Evolutionary conservation across 225 moss, liverwort and hornwort genomes (phyloP).

Genomic region (Marchantia polymorpha): DNA sequence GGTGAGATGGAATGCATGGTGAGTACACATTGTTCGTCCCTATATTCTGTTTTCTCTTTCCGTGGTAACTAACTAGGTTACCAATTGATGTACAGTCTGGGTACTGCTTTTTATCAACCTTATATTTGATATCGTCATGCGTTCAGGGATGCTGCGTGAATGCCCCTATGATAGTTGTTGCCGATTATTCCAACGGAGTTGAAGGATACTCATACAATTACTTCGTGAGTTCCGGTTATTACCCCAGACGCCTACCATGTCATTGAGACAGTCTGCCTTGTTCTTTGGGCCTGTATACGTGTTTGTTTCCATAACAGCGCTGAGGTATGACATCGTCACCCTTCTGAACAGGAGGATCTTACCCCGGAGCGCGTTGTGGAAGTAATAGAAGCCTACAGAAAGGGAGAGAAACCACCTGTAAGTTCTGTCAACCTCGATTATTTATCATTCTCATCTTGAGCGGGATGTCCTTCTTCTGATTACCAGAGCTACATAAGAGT

Average conservation of each 20-base stretch:
- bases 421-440: slow-evolving; percentile 6
- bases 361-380: slow-evolving; percentile 71
- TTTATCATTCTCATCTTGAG: too few species aligned
- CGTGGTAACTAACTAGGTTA: too few species aligned
- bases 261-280: too few species aligned
- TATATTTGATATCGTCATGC: neutral
- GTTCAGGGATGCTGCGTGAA: slow-evolving; percentile 93
- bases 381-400: slow-evolving; percentile 68
- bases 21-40: slow-evolving; percentile 22
- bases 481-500: too few species aligned
- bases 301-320: neutral
- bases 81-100: neutral
- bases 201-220: slow-evolving; percentile 96
- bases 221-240: slow-evolving; percentile 51
- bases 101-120: neutral
- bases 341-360: slow-evolving; percentile 75
- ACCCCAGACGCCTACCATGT: too few species aligned
- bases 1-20: slow-evolving; percentile 99
- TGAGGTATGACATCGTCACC: neutral
- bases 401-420: slow-evolving; percentile 76
- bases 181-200: slow-evolving; percentile 84
- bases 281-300: neutral
- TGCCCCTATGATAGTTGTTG: slow-evolving; percentile 97
- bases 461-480: too few species aligned
- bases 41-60: neutral